These are phyloP conservation scores for Tephrocybe sp. DNA, from an alignment of 768 basidiomycete species.

Conservation along the genomic window DNA sequence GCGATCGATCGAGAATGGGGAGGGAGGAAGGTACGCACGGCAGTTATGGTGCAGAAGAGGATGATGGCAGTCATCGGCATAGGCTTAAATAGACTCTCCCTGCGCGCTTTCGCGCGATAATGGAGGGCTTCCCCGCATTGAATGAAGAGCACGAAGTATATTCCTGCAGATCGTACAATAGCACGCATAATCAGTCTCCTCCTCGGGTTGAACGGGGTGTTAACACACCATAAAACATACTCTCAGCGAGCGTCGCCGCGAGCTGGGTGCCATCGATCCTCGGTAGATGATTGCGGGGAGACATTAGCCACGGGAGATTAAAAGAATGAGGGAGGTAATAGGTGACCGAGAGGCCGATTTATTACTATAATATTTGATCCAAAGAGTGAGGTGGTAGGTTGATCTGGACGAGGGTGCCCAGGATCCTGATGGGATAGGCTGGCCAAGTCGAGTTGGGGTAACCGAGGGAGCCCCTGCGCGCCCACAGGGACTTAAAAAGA, in stretches of 20 bases:
- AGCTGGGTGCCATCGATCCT: constrained; percentile 20
- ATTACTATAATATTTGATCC: neutral
- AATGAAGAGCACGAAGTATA: constrained; percentile 19
- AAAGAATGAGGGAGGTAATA: constrained; percentile 5
- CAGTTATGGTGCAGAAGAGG: constrained; percentile 20
- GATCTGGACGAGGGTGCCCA: neutral
- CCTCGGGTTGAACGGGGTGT: no score
- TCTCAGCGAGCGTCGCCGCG: constrained; percentile 18
- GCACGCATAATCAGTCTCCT: no score
- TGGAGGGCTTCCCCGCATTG: constrained; percentile 17
- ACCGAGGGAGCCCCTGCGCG: neutral
- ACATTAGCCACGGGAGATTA: constrained; percentile 18
- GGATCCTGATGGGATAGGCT: neutral
- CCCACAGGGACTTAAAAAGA: neutral
- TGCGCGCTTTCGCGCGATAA: constrained; percentile 13
- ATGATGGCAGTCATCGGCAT: constrained; percentile 20
- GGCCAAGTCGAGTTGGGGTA: neutral
- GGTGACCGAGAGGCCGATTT: neutral
- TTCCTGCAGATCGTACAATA: constrained; percentile 8
- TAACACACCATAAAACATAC: constrained; percentile 17
- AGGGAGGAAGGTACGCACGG: constrained; percentile 10
- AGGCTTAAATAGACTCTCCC: constrained; percentile 18
- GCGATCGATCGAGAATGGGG: neutral
- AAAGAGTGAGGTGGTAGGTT: neutral
- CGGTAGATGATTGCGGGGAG: constrained; percentile 20